Percentiles rank a stretch among this genome's conserved stretches.
These are phyloP conservation scores for carrot (Daucus carota) DNA, from an alignment of 129 eudicot genomes.

Conservation along the genomic window DNA sequence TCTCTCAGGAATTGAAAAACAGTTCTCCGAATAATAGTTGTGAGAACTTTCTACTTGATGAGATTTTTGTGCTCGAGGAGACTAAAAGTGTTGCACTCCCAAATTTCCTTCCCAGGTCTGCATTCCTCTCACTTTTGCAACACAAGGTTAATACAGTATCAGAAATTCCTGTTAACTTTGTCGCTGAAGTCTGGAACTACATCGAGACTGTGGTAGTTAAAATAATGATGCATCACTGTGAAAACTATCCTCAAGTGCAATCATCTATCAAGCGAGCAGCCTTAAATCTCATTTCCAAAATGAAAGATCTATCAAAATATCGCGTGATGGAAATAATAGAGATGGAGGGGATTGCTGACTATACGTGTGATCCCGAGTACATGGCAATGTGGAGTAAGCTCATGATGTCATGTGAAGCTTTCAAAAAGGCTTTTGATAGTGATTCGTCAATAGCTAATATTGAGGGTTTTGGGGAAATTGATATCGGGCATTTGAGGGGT, in stretches of 20 bases:
- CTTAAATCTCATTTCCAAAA: background rate
- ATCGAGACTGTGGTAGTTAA: background rate
- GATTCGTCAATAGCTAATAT: background rate
- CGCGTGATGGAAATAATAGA: background rate
- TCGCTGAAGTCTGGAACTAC: background rate
- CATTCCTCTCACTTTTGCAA: background rate
- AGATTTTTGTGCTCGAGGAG: background rate
- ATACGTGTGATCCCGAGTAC: background rate
- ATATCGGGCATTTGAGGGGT: background rate
- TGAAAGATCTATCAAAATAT: background rate
- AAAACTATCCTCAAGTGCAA: background rate
- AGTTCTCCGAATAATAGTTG: background rate
- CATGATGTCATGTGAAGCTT: background rate
- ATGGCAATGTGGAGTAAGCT: background rate
- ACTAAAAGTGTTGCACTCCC: background rate
- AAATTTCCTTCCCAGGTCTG: background rate
- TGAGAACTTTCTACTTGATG: background rate
- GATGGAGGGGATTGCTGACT: slow-evolving; percentile 1
- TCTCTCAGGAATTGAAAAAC: background rate
- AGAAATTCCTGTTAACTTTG: background rate
- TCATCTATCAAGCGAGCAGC: background rate
- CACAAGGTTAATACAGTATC: background rate
- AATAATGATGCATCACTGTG: slow-evolving; percentile 2
- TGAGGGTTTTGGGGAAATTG: background rate
- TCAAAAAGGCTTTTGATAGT: background rate